Base-by-base conservation (phyloP, 2,329 filamentous ascomycete species). In the Trichoderma harzianum region DNA sequence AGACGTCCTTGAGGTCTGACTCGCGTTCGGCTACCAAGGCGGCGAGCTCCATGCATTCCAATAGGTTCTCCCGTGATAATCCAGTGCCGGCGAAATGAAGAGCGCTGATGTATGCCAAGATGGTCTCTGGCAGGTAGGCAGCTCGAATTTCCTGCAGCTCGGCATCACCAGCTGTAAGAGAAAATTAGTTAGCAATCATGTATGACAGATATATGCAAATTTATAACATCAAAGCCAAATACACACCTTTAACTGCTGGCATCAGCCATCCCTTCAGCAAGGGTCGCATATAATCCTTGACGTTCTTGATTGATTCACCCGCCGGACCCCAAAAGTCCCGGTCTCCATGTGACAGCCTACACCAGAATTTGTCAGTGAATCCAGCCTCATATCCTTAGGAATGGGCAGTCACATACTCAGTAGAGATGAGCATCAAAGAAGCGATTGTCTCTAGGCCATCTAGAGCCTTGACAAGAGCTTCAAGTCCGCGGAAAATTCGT, bases 31-130 rank as follows among this genome's bases (percentile, higher is more conserved):
- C 93, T 65, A 97, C 87, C 2, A 90, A 79, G 1, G 91, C 90
- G 1, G 94, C 91, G 18, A 99, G 85, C 72, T 97, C 93, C 92
- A 99, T 95, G 77, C 91, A 93, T 78, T 95, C 91, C 30, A 96
- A 86, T 21, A 97, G 86, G 75, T 92, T 88, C 72, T 95, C 93
- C 57, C 94, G 90, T 60, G 90, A 91, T 57, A 97, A 84, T 63
- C 89, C 87, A 61, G 90, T 90, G 4, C 93, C 94, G 0, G 92
- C 92, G 78, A 92, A 92, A 79, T 97, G 92, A 64, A 98, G 84
- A 1, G 92, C 91, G 76, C 89, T 91, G 78, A 96, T 89, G 79
- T 96, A 98, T 3, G 92, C 93, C 64, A 99, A 86, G 55, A 97
- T 85, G 21, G 93, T 88, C 79, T 98, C 94, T 2, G 96, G 95